A percentile compares a stretch with the other conserved stretches of the same genome.
These are phyloP conservation scores for Nephelium lappaceum DNA, from an alignment of 345 rosid species.

Conservation along the genomic window DNA sequence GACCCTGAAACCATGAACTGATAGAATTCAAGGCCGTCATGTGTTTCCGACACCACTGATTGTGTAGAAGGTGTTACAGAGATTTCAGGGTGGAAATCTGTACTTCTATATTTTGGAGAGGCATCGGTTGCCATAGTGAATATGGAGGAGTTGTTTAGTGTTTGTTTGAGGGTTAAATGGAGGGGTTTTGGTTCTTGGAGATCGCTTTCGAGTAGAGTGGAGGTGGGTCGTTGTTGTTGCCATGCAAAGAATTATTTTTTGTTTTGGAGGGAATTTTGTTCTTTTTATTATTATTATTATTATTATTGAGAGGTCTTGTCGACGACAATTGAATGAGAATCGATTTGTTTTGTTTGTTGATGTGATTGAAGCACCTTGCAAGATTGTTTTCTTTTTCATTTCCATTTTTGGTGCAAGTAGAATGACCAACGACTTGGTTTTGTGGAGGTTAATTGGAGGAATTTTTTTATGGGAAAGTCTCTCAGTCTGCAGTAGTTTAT, in stretches of 20 bases:
- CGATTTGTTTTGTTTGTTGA: background rate
- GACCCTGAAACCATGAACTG: conserved; percentile 97
- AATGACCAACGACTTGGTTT: too few species aligned
- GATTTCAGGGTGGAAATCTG: conserved; percentile 53
- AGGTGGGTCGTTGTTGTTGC: conserved; percentile 11
- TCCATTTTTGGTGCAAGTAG: too few species aligned
- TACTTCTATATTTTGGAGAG: conserved; percentile 49
- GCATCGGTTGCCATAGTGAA: conserved; percentile 54
- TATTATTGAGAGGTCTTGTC: background rate
- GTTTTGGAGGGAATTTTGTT: conserved; percentile 10
- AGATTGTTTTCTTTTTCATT: background rate
- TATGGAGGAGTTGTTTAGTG: background rate
- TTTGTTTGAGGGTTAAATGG: background rate
- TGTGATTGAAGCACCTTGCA: background rate
- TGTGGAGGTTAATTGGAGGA: too few species aligned
- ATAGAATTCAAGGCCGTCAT: conserved; percentile 91
- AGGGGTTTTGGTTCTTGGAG: conserved; percentile 15
- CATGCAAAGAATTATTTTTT: conserved; percentile 7
- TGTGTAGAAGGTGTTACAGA: conserved; percentile 24
- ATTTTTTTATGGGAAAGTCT: too few species aligned
- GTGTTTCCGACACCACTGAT: conserved; percentile 8
- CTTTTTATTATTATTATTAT: too few species aligned
- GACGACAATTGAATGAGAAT: background rate
- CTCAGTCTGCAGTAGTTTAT: too few species aligned
- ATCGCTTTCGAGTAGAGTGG: conserved; percentile 29